phyloP scores from a whole-genome alignment of 2,329 filamentous ascomycete genomes.

The Clarireedia paspali region DNA sequence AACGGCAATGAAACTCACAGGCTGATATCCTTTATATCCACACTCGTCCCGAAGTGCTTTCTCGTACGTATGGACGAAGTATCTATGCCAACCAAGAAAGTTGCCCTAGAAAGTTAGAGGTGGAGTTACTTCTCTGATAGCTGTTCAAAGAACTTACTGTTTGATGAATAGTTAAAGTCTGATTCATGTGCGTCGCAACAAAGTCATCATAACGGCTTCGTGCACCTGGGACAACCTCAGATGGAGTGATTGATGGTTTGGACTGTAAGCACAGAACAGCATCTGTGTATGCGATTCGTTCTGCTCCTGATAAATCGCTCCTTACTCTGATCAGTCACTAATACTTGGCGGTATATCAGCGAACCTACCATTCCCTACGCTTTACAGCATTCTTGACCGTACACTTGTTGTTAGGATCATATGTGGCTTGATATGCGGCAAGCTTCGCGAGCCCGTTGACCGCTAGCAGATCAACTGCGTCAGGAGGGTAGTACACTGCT shows the following conservation, averaged over 20 bases:
- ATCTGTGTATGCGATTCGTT: constrained; percentile 28
- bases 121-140: not conserved
- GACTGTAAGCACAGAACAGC: constrained; percentile 32
- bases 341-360: not conserved
- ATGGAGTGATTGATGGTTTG: constrained; percentile 26
- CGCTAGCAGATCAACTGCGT: constrained; percentile 26
- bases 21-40: constrained; percentile 35
- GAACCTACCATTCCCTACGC: constrained; percentile 35
- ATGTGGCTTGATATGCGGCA: constrained; percentile 20
- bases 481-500: not conserved
- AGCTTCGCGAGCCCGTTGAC: constrained; percentile 28
- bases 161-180: constrained; percentile 20
- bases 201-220: constrained; percentile 33
- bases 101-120: constrained; percentile 10
- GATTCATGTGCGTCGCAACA: constrained; percentile 31
- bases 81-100: constrained; percentile 38
- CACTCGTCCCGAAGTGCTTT: constrained; percentile 35
- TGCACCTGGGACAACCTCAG: constrained; percentile 27
- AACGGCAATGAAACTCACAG: constrained; percentile 17
- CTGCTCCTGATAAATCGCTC: constrained; percentile 11
- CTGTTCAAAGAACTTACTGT: constrained; percentile 14
- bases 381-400: constrained; percentile 32
- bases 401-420: constrained; percentile 21
- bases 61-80: constrained; percentile 35
- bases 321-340: constrained; percentile 5